Conservation (phyloP, 192 early-diverging fungal genomes). For the Tieghemiomyces parasiticus region DNA sequence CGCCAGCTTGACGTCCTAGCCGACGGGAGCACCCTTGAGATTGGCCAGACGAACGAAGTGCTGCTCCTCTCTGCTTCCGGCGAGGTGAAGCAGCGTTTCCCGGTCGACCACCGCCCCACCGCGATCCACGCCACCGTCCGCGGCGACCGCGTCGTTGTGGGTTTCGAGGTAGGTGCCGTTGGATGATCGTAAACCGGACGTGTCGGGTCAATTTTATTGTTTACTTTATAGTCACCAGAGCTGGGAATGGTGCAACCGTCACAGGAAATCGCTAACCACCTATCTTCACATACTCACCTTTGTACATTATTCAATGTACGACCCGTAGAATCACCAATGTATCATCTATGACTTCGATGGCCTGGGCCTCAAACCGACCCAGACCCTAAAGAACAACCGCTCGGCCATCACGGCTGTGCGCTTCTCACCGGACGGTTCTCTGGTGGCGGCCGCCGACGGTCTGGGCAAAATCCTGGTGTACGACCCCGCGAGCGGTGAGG, state of each 20-base stretch:
- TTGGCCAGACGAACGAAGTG: conserved; percentile 2
- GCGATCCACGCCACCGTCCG: neutral
- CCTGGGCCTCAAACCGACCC: too few species aligned
- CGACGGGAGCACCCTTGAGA: neutral
- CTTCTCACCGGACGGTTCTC: conserved; percentile 52
- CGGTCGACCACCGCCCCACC: neutral
- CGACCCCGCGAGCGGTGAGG: conserved; percentile 32
- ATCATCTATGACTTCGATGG: too few species aligned
- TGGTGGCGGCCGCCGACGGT: conserved; percentile 70
- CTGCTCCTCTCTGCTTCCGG: neutral
- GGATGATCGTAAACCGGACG: too few species aligned
- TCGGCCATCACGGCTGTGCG: conserved; percentile 66
- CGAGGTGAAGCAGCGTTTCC: neutral
- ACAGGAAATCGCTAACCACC: too few species aligned
- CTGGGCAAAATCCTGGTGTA: conserved; percentile 67
- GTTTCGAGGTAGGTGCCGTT: neutral
- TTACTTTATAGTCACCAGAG: too few species aligned
- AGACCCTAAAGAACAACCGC: conserved; percentile 25
- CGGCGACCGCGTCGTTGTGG: neutral
- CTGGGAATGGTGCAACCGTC: too few species aligned
- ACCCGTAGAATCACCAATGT: too few species aligned
- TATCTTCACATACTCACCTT: too few species aligned
- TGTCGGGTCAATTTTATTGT: too few species aligned
- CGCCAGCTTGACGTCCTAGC: neutral
- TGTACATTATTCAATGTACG: too few species aligned